A percentile compares a stretch with the other conserved stretches of the same genome.
Conservation (phyloP, 352 stramenopile species). For the Peronospora destructor region DNA sequence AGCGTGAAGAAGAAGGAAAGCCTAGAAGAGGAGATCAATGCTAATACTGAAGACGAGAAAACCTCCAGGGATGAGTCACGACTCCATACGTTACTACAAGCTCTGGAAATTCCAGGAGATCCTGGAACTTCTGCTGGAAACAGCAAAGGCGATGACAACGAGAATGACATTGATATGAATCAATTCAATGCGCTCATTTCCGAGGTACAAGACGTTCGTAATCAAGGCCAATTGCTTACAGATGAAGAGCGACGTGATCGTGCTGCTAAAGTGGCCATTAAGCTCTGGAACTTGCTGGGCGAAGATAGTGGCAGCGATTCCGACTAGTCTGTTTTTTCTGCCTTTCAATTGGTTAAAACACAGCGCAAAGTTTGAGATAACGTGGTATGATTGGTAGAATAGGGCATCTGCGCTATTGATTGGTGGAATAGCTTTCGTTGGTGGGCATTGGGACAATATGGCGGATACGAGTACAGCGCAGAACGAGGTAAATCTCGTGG, state of each 20-base stretch:
- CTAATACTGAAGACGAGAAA: conserved; percentile 1
- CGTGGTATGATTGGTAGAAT: conserved; percentile 18
- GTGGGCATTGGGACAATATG: conserved; percentile 29
- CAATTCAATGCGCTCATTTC: conserved; percentile 59
- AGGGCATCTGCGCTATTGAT: not conserved
- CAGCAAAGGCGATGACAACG: conserved; percentile 6
- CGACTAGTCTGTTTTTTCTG: conserved; percentile 14
- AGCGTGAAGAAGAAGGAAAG: not conserved
- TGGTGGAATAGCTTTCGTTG: conserved; percentile 21
- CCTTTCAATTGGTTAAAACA: conserved; percentile 29
- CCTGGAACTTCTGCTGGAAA: conserved; percentile 4
- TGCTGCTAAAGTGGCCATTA: conserved; percentile 68
- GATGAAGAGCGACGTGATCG: conserved; percentile 63
- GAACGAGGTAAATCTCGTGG: conserved; percentile 70
- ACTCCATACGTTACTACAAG: conserved; percentile 41
- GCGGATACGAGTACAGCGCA: conserved; percentile 26
- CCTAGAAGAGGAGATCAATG: conserved; percentile 3
- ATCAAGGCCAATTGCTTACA: conserved; percentile 38
- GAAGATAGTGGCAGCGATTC: conserved; percentile 41
- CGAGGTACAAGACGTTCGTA: conserved; percentile 58
- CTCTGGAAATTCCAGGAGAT: conserved; percentile 33
- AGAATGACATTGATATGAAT: conserved; percentile 47
- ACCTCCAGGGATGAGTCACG: conserved; percentile 27
- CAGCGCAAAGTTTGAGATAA: conserved; percentile 1
- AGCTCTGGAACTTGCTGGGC: conserved; percentile 63